These are phyloP conservation scores for Xylariaceae sp. DNA, from an alignment of 2,329 filamentous ascomycete genomes.

Conservation along the genomic window DNA sequence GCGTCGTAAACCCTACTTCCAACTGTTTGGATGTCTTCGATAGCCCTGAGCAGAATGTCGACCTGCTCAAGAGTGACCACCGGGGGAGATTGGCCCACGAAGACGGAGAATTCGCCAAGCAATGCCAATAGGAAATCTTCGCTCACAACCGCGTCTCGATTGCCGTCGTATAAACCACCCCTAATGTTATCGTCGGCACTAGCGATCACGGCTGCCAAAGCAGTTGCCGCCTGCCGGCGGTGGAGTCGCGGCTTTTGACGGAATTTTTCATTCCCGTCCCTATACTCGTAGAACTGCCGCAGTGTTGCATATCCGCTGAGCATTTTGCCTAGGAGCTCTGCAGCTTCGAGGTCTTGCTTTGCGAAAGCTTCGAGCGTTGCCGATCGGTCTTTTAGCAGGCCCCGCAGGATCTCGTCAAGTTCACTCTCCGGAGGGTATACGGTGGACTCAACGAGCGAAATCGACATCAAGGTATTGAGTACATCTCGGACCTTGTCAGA, in stretches of 20 bases:
- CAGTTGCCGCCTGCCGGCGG: constrained; percentile 65
- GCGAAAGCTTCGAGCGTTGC: constrained; percentile 68
- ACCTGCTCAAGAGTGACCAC: constrained; percentile 69
- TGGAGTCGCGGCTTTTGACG: constrained; percentile 51
- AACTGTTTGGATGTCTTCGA: constrained; percentile 68
- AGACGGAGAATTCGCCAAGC: constrained; percentile 76
- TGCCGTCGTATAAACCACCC: constrained; percentile 80
- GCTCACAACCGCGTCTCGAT: constrained; percentile 76
- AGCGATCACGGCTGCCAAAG: constrained; percentile 76
- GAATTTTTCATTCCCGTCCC: constrained; percentile 55
- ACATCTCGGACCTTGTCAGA: constrained; percentile 77
- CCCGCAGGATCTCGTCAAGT: constrained; percentile 67
- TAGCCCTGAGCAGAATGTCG: constrained; percentile 58
- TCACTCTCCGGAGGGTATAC: constrained; percentile 69
- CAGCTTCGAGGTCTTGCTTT: constrained; percentile 72
- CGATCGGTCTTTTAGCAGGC: constrained; percentile 68
- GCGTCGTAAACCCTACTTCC: constrained; percentile 65
- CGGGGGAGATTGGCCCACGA: constrained; percentile 56
- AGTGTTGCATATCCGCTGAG: constrained; percentile 90
- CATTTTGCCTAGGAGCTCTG: constrained; percentile 75
- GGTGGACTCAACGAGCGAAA: constrained; percentile 79
- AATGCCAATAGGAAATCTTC: constrained; percentile 82
- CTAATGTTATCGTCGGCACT: constrained; percentile 88
- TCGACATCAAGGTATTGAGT: constrained; percentile 79
- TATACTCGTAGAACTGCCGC: constrained; percentile 83